Conservation (phyloP, 331 rosid species). For the Pyrus hybrid region DNA sequence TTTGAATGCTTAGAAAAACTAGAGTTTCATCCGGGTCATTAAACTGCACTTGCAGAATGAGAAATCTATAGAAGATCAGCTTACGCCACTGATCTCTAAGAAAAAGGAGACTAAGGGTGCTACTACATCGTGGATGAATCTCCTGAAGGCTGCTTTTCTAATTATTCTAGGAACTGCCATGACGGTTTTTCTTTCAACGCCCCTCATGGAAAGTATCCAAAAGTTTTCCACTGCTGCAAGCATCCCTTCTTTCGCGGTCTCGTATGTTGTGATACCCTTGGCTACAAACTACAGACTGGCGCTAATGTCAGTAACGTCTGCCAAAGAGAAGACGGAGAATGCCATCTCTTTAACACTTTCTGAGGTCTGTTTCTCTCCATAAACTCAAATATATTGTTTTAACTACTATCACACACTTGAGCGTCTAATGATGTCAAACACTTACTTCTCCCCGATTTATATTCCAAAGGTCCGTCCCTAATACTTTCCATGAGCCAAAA, state of each 20-base stretch:
- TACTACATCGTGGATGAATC: slow-evolving; percentile 12
- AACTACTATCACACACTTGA: too few species aligned
- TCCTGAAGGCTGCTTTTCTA: slow-evolving; percentile 22
- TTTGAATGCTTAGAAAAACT: too few species aligned
- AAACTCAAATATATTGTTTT: background rate
- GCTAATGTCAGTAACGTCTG: slow-evolving; percentile 11
- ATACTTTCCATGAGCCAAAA: too few species aligned
- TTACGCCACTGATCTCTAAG: background rate
- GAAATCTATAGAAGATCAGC: slow-evolving; percentile 4
- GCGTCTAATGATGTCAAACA: too few species aligned
- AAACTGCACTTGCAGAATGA: slow-evolving; percentile 1
- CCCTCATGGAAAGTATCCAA: slow-evolving; percentile 18
- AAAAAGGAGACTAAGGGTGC: background rate
- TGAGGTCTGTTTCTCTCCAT: slow-evolving; percentile 20
- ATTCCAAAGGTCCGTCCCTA: too few species aligned
- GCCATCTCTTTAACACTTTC: slow-evolving; percentile 31
- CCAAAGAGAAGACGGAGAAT: slow-evolving; percentile 21
- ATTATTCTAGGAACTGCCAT: slow-evolving; percentile 21
- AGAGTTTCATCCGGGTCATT: background rate
- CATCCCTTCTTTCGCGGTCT: slow-evolving; percentile 23
- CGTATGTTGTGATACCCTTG: slow-evolving; percentile 27
- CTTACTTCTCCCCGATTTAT: too few species aligned
- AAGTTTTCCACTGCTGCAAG: slow-evolving; percentile 17
- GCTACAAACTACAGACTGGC: slow-evolving; percentile 23
- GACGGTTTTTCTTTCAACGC: slow-evolving; percentile 8